Evolutionary conservation across 2,329 filamentous ascomycete species (phyloP).

Genomic region (Coleophoma crateriformis): DNA sequence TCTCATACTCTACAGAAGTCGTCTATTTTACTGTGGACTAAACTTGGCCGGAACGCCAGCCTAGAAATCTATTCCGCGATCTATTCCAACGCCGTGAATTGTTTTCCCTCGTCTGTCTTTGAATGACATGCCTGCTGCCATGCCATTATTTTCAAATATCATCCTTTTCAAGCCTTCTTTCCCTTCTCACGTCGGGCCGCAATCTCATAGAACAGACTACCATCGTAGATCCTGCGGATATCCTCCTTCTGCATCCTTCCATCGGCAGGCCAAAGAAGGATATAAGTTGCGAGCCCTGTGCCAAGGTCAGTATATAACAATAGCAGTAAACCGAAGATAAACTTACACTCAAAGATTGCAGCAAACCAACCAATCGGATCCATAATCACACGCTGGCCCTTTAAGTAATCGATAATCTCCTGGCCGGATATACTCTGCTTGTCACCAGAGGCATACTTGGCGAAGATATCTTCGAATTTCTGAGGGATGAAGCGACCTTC

Average conservation of each 20-base stretch:
- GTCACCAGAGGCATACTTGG: constrained; percentile 34
- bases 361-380: constrained; percentile 35
- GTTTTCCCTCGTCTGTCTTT: no score
- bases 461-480: constrained; percentile 44
- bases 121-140: not conserved
- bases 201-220: constrained; percentile 42
- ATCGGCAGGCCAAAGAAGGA: constrained; percentile 50
- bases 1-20: not conserved
- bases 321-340: not conserved
- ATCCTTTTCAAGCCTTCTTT: constrained; percentile 12
- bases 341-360: constrained; percentile 27
- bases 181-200: constrained; percentile 22
- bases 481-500: constrained; percentile 44
- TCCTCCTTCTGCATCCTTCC: constrained; percentile 53
- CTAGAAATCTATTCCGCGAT: constrained; percentile 7
- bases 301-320: no score
- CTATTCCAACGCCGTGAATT: not conserved
- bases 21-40: constrained; percentile 8
- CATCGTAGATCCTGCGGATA: constrained; percentile 44
- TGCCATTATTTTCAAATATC: constrained; percentile 12
- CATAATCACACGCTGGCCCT: constrained; percentile 33
- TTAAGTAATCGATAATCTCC: constrained; percentile 31
- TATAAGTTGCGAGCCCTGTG: constrained; percentile 40
- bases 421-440: constrained; percentile 31
- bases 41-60: not conserved